These are phyloP conservation scores for Pluteus cervinus DNA, from an alignment of 768 basidiomycete species.

Conservation along the genomic window DNA sequence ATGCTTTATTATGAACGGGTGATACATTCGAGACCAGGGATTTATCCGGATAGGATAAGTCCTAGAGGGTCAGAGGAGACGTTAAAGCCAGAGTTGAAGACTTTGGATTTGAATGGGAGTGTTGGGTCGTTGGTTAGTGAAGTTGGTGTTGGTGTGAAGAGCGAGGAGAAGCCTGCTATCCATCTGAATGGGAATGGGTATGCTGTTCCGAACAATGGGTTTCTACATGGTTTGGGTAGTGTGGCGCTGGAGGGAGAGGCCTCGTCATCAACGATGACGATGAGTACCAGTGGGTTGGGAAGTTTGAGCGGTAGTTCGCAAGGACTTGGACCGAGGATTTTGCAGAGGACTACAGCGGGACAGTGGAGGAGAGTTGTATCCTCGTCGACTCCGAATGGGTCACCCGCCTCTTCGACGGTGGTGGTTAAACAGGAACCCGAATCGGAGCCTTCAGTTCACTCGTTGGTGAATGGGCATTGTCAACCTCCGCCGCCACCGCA, in stretches of 20 bases:
- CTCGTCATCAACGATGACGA: constrained; percentile 1
- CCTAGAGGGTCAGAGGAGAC: constrained; percentile 50
- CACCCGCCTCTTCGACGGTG: constrained; percentile 7
- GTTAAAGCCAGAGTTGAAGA: constrained; percentile 44
- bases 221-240: constrained; percentile 12
- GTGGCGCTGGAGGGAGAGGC: constrained; percentile 4
- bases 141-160: constrained; percentile 33
- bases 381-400: constrained; percentile 14
- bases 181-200: constrained; percentile 10
- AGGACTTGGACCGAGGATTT: constrained; percentile 41
- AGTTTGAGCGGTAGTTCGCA: too few relatives aligned
- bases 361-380: constrained; percentile 33
- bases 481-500: too few relatives aligned
- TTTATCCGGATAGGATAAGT: constrained; percentile 14
- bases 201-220: too few relatives aligned
- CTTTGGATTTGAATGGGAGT: constrained; percentile 40
- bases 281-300: constrained; percentile 7
- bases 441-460: too few relatives aligned
- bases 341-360: constrained; percentile 48
- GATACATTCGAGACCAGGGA: constrained; percentile 20
- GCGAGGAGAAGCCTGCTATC: constrained; percentile 16
- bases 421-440: too few relatives aligned
- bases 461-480: too few relatives aligned
- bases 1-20: constrained; percentile 93
- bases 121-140: constrained; percentile 40